Evolutionary conservation across 2,329 filamentous ascomycete genomes (phyloP), one percentile per base, ranked within the genome.

Genomic region (Aquanectria penicillioides): DNA sequence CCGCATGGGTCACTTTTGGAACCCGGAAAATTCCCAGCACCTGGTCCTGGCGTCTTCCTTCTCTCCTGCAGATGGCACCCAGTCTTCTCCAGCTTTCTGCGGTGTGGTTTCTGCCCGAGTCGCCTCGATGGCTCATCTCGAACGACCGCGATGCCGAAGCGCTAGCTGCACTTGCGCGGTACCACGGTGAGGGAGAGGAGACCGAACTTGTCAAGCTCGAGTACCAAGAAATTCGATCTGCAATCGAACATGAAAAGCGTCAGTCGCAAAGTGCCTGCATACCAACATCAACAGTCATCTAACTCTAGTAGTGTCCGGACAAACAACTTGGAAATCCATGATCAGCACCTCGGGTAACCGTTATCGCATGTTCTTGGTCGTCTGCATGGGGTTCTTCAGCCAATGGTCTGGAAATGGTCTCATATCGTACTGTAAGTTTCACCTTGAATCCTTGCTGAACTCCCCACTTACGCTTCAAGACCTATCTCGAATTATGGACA

Each of bases 101-200:
- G 1, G 40, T 81, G 4, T 85, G 80, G 54, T 80, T 87, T 63
- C 75, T 89, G 1, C 86, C 87, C 0, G 87, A 89, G 66, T 87
- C 83, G 3, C 87, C 87, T 2, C 75, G 87, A 57, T 89, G 86
- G 86, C 76, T 88, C 22, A 85, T 86, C 54, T 58, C 62, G 3
- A 67, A 65, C n/a, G 64, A 65, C 1, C 64, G 62, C 1, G 56
- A 43, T 11, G 81, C 85, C 6, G 76, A 86, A 50, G 83, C 85
- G 0, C 75, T 82, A 13, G 75, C 77, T 2, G 81, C 83, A 13
- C 78, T 89, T 43, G 80, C 78, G 7, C 83, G 80, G 54, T 88
- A 83, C 64, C 87, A 86, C 55, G 83, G 81, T 10, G 80, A 88
- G 47, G 86, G 84, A 1, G 79, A 83, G 55, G 79, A 84, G 64